Percentiles rank a stretch among this genome's conserved stretches.
phyloP scores from a whole-genome alignment of 2,329 filamentous ascomycete genomes.

The Beauveria varroae region DNA sequence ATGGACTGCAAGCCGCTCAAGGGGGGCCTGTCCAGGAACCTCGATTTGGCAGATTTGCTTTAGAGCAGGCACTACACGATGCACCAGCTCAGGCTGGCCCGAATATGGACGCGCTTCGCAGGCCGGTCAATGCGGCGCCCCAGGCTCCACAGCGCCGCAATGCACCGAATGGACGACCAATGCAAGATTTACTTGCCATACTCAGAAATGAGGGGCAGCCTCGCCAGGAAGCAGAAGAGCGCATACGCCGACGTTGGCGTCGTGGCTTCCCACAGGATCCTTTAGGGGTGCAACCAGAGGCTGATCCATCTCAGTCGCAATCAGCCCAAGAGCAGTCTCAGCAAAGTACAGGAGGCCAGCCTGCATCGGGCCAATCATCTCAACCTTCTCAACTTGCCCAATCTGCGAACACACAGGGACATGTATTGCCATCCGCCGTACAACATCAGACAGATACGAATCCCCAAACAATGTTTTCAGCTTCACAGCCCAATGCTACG shows the following conservation, averaged over 20 bases:
- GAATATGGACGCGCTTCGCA: neutral
- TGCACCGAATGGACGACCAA: neutral
- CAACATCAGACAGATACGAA: neutral
- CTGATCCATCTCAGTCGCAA: neutral
- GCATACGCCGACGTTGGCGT: slow-evolving; percentile 1
- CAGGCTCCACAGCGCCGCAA: neutral
- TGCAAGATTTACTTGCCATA: slow-evolving; percentile 3
- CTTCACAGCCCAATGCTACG: neutral
- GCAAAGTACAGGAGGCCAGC: neutral
- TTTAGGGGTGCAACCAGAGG: neutral
- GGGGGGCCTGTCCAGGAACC: neutral
- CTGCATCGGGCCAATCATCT: neutral
- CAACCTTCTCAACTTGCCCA: neutral
- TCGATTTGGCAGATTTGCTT: neutral
- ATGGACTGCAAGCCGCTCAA: neutral
- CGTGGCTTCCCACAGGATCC: neutral
- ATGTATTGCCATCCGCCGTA: neutral
- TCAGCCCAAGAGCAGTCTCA: neutral
- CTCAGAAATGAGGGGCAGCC: slow-evolving; percentile 3
- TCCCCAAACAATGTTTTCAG: neutral
- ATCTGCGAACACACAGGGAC: neutral
- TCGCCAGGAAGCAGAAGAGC: slow-evolving; percentile 6
- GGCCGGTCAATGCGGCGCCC: neutral
- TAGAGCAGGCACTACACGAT: neutral
- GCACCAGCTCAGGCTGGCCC: neutral